Evolutionary conservation across 768 basidiomycete species (phyloP).

Genomic region (Candolleomyces eurysporus): DNA sequence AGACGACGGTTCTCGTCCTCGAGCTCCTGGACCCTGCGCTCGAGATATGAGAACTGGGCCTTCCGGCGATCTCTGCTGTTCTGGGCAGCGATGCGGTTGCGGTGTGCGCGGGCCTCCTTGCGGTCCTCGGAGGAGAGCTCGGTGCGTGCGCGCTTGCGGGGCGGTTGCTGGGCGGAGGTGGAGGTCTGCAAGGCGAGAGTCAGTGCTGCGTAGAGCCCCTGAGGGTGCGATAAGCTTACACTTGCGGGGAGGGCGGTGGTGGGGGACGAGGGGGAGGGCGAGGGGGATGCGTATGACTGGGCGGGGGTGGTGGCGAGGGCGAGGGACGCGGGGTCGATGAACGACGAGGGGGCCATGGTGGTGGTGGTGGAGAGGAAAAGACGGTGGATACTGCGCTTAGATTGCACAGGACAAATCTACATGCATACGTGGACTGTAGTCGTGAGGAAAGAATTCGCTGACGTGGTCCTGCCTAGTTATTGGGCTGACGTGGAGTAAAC

Average conservation of each 20-base stretch:
- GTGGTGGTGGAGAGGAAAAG: not conserved
- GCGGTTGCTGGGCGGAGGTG: conserved; percentile 38
- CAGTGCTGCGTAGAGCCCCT: not conserved
- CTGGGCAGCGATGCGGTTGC: conserved; percentile 92
- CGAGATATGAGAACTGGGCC: conserved; percentile 71
- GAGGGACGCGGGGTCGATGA: conserved; percentile 1
- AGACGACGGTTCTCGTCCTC: conserved; percentile 83
- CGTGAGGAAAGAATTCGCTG: conserved; percentile 10
- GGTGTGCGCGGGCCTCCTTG: conserved; percentile 84
- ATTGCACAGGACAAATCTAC: conserved; percentile 28
- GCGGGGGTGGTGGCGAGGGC: conserved; percentile 31
- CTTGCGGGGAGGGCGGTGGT: conserved; percentile 11
- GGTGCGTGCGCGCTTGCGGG: conserved; percentile 75
- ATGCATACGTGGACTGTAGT: conserved; percentile 30
- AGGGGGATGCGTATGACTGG: conserved; percentile 22
- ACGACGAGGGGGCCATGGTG: conserved; percentile 9
- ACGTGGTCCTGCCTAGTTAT: conserved; percentile 18
- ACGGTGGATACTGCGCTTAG: conserved; percentile 27
- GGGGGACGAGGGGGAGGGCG: conserved; percentile 23
- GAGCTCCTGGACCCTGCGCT: conserved; percentile 65
- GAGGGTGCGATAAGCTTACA: not conserved
- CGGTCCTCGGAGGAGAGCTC: conserved; percentile 69
- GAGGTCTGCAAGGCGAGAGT: conserved; percentile 11
- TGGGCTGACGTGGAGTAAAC: too few relatives aligned
- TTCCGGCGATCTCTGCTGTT: conserved; percentile 90